Base-by-base conservation (phyloP, 1,284 basidiomycete species). In the Apiotrichum montevideense region DNA sequence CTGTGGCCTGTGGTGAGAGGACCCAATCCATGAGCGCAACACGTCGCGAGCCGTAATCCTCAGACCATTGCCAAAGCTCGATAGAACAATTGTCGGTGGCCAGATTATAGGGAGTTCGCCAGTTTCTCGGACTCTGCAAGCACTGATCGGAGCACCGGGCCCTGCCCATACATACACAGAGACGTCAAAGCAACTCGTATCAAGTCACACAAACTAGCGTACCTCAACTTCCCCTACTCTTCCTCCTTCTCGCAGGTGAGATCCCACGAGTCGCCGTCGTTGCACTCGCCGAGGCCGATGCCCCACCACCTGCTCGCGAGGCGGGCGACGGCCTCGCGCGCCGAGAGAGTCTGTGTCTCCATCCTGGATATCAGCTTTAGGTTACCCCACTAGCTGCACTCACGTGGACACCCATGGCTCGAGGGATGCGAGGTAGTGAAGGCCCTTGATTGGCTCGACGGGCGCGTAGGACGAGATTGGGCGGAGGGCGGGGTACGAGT, bases 371-470 rank as follows among this genome's bases (percentile, higher is more conserved):
- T 58, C 48, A 37, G 37, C 15, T 21, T 21, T 21, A 21, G 6
- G 2, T 3, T 87, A 11, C 29, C 10, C 13, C 29, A 51, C 14
- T 49, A 33, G 4, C 21, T 21, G 21, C 0, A 69, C 72, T 66
- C 57, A 74, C 72, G 73, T 74, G 34, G 59, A 64, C 10, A 83
- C 84, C 72, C 76, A 86, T 80, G 86, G 85, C 77, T 97, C 92
- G 66, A 95, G 87, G 0, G 89, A 83, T 63, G 93, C 94, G 46
- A 93, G 85, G 68, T 95, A 95, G 79, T 88, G 93, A 53, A 97
- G 59, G 3, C 87, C 86, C 47, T 81, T 78, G 55, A 85, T 85
- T 3, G 92, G 81, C 70, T 85, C 84, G 52, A 93, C 79, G 0
- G 88, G 85, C 14, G 91, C 85, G 77, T 88, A 94, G 8, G 70